Base-by-base conservation (phyloP, 2,329 filamentous ascomycete genomes). In the Neopestalotiopsis rosae region DNA sequence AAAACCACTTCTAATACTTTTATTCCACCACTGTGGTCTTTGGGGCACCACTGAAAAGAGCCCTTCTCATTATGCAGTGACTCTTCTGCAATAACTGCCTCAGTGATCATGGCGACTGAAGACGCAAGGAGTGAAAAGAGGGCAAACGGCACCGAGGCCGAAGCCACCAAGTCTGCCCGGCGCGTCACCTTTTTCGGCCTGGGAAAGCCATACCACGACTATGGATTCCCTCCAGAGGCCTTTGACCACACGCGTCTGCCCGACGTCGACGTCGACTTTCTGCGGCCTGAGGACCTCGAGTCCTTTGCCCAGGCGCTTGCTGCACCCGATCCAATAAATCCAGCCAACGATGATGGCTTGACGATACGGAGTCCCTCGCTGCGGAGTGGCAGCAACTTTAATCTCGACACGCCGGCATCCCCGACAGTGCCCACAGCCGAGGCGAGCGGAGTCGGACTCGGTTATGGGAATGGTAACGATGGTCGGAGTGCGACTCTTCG, bases 291-390 rank as follows among this genome's bases (percentile, higher is more conserved):
- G 69, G 92, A 97, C 76, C 84, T 97, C 40, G 85, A 88, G 49
- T 91, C 92, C 67, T 98, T 98, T 79, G 91, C 92, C 70, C 89
- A 88, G 69, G 95, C 95, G 7, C 87, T 98, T 9, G 88, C 90
- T n/a, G 93, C 93, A 1, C 94, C 95, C 0, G 94, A 97, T 71
- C 89, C 89, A 1, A 86, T 91, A 56, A 90, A 92, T 45, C 90
- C 87, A 13, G 85, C 88, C 63, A 82, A 87, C 63, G 90, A 92
- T 61, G 84, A 85, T 58, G 73, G 74, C 5, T 78, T 76, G 20
- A 79, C 82, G 78, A 81, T 76, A 70, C 84, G 74, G 72, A 84
- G 81, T 67, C 82, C 81, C 68, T 79, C 74, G 77, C 82, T 76
- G 69, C 81, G 78, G 65, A 83, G 81, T 70, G 74, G 78, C 9